Evolutionary conservation across 352 stramenopile species (phyloP).

Genomic region (Pythium biforme): DNA sequence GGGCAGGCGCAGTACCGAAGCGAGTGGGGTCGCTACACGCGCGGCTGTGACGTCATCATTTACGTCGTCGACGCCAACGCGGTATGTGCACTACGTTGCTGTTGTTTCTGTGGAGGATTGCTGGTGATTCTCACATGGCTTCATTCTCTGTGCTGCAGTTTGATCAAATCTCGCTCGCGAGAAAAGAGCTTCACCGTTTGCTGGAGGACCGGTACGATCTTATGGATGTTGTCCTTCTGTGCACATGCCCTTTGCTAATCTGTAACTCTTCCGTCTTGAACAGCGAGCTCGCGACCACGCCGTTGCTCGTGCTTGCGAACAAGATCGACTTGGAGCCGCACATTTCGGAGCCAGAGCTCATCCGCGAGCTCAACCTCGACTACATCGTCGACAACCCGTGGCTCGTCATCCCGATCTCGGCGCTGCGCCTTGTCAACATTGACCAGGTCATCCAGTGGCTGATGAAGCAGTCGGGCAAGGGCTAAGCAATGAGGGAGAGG

Average conservation of each 20-base stretch:
- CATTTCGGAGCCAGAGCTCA: slow-evolving; percentile 88
- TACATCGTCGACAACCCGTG: slow-evolving; percentile 99
- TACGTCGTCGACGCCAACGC: slow-evolving; percentile 98
- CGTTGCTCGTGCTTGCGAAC: slow-evolving; percentile 97
- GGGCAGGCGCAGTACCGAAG: slow-evolving; percentile 96
- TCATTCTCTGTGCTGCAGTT: slow-evolving; percentile 42
- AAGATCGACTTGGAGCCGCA: slow-evolving; percentile 98
- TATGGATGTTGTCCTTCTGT: background rate
- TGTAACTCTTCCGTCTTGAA: slow-evolving; percentile 1
- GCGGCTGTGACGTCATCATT: slow-evolving; percentile 98
- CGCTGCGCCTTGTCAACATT: slow-evolving; percentile 95
- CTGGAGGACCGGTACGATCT: slow-evolving; percentile 91
- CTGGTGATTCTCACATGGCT: slow-evolving; percentile 12
- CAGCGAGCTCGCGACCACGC: slow-evolving; percentile 88
- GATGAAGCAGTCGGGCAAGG: slow-evolving; percentile 93
- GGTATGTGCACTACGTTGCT: slow-evolving; percentile 39
- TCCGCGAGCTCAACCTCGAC: slow-evolving; percentile 96
- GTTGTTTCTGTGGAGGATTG: background rate
- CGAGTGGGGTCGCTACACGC: slow-evolving; percentile 93
- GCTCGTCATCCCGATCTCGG: slow-evolving; percentile 98
- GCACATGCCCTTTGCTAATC: background rate
- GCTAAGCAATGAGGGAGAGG: slow-evolving; percentile 34
- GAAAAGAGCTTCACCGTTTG: slow-evolving; percentile 92
- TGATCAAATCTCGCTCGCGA: slow-evolving; percentile 93
- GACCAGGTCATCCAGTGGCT: slow-evolving; percentile 98